Evolutionary conservation across 345 rosid genomes (phyloP), one percentile per base, ranked within the genome.

Genomic region (Dovyalis caffra): DNA sequence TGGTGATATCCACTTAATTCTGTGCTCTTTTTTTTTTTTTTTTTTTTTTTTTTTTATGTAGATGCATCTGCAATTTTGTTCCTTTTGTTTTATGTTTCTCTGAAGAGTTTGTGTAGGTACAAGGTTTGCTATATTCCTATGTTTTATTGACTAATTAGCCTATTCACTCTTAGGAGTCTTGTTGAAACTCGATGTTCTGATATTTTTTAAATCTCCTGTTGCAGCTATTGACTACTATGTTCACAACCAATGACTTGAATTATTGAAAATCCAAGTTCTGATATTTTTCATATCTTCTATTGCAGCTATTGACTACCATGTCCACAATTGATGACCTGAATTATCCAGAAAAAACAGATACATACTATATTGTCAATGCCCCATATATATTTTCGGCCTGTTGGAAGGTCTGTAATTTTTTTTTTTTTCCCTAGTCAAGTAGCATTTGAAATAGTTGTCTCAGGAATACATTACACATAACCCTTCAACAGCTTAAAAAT

Each of bases 361-460:
- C 91, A 0, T 95, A 95, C 76, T 95, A 88, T 78, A 87, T 93
- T 69, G 98, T 86, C 61, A 95, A 95, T 64, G 97, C 75, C 57
- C 99, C 98, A 21, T 91, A 90, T 73, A 84, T 95, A 83, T 95
- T 95, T 80, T 91, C 97, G 3, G 95, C 98, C 31, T 90, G 97
- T 80, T 95, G 97, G 97, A 95, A 91, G 92, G 95, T 89, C 64
- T 71, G 26, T 18, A 37, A 6, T 65, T 74, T 51, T 16, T 12
- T 37, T 10, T 10, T 43, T 43, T 51, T 26, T 43, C 40, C 61
- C 49, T 40, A 15, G 45, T 69, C 23, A 3, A 18, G 63, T 23
- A 63, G 7, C 15, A 47, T 69, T 35, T 25, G 8, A 29, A 29
- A 49, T 4, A 18, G 15, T 43, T 43, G 47, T 3, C 18, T 12